Evolutionary conservation across 139 green algal species (phyloP).

Genomic region (Auxenochlorella pyrenoidosa): DNA sequence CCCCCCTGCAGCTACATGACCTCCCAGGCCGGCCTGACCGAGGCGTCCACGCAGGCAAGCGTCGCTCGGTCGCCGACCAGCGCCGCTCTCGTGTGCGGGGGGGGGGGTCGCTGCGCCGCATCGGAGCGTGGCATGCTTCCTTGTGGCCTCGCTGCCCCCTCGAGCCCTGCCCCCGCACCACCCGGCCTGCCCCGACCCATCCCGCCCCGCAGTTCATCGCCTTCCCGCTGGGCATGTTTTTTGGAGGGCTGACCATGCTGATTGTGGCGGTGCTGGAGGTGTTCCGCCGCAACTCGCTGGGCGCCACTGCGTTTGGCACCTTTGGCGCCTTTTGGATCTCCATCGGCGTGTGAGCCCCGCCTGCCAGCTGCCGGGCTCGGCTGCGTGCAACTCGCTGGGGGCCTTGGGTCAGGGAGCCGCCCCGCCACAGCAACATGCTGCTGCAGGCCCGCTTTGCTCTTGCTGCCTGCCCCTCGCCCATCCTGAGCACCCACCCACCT

Average conservation of each 20-base stretch:
- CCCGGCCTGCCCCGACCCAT: neutral
- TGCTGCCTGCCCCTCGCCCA: too few species aligned
- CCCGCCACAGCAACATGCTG: too few species aligned
- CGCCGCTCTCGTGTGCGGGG: too few species aligned
- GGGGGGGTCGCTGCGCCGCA: neutral
- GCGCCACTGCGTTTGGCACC: slow-evolving; percentile 17
- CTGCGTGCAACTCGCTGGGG: too few species aligned
- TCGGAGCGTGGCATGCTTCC: neutral
- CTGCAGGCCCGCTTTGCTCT: too few species aligned
- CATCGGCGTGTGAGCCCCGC: slow-evolving; percentile 6
- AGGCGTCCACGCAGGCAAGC: neutral
- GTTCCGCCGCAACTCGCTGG: slow-evolving; percentile 25
- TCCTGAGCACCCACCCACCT: too few species aligned
- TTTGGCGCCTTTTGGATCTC: slow-evolving; percentile 35
- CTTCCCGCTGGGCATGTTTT: slow-evolving; percentile 7
- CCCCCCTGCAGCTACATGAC: slow-evolving; percentile 17
- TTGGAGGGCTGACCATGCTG: neutral
- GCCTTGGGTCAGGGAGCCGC: too few species aligned
- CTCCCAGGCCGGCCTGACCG: neutral
- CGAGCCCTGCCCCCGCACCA: too few species aligned
- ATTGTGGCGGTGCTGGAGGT: slow-evolving; percentile 2
- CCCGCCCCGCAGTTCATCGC: neutral
- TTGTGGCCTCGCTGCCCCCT: too few species aligned
- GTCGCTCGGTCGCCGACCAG: too few species aligned
- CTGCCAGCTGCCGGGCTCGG: neutral